Evolutionary conservation across 1,284 basidiomycete genomes (phyloP).

Genomic region (Garcileccinum viscosum): DNA sequence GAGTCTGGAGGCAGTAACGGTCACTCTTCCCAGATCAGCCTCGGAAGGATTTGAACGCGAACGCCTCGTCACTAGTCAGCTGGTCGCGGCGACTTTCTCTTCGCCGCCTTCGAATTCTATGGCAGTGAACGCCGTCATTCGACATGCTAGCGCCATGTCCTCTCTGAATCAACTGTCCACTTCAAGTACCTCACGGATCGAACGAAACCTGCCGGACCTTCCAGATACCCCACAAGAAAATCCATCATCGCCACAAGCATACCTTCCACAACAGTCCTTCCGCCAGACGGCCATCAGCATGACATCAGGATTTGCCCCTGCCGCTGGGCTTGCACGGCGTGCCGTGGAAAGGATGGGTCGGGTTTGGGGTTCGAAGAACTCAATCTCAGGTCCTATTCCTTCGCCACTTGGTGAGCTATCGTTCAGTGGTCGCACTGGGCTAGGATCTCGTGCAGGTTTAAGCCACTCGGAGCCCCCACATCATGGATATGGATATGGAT

Average conservation of each 20-base stretch:
- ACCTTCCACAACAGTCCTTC: slow-evolving; percentile 41
- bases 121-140: slow-evolving; percentile 11
- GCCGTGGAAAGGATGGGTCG: slow-evolving; percentile 78
- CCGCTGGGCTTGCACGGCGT: slow-evolving; percentile 74
- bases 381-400: slow-evolving; percentile 47
- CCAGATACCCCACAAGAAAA: slow-evolving; percentile 36
- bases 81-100: slow-evolving; percentile 22
- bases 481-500: slow-evolving; percentile 1
- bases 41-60: slow-evolving; percentile 37
- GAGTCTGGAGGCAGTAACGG: slow-evolving; percentile 40
- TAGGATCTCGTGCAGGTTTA: slow-evolving; percentile 45
- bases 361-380: slow-evolving; percentile 59
- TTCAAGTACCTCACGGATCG: slow-evolving; percentile 15
- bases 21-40: slow-evolving; percentile 36
- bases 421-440: slow-evolving; percentile 33
- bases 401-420: slow-evolving; percentile 45
- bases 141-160: slow-evolving; percentile 24
- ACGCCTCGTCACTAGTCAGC: slow-evolving; percentile 26
- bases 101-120: slow-evolving; percentile 26
- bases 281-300: slow-evolving; percentile 76
- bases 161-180: slow-evolving; percentile 18
- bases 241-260: slow-evolving; percentile 24
- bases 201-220: slow-evolving; percentile 41
- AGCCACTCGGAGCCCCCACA: slow-evolving; percentile 36
- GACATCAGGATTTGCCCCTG: slow-evolving; percentile 67